Evolutionary conservation across 805 yeast species (phyloP), one percentile per base, ranked within the genome.

Genomic region (Blastobotrys peoriensis): DNA sequence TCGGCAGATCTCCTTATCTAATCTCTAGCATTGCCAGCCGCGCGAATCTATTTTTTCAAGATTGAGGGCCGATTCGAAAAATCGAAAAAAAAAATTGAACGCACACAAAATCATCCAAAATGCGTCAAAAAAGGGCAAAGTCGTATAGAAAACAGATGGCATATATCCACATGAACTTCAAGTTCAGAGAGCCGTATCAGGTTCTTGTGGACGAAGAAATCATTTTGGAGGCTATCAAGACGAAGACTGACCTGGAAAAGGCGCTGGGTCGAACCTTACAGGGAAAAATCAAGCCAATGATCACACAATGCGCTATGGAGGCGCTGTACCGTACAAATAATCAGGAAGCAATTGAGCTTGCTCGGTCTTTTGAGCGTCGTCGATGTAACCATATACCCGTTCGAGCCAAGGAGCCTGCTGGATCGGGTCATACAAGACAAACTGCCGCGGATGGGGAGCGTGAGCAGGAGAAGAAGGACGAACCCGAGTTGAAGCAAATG

Each of bases 111-210:
- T n/a, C n/a, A 25, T 8, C 30, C 40, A 63, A 48, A 27, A 91
- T 91, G 98, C 87, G 95, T 73, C 96, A 91, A 68, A 91, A 89
- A 66, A 76, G 98, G 66, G 95, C 97, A 43, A 91, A 91, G 65
- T 73, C 93, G 1, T 93, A 93, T 66, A 81, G 91, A 63, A 91
- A 91, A 71, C 96, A 86, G 63, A 83, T 93, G 85, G 78, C 82
- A 53, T 82, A 86, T 44, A 83, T 87, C 56, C 75, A 77, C 53
- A 85, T 87, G 61, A 75, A 95, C 4, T 93, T 91, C 75, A 85
- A 85, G 57, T 93, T 93, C 71, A 78, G 96, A 62, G 88, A 84
- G 51, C 98, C 98, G 2, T 89, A 84, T 55, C 98, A 93, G 67
- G 83, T 87, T 20, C 63, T 91, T 16, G 81, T 89, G 4, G 98